Conservation (phyloP, 306 rosid species). For the Corylus avellana region DNA sequence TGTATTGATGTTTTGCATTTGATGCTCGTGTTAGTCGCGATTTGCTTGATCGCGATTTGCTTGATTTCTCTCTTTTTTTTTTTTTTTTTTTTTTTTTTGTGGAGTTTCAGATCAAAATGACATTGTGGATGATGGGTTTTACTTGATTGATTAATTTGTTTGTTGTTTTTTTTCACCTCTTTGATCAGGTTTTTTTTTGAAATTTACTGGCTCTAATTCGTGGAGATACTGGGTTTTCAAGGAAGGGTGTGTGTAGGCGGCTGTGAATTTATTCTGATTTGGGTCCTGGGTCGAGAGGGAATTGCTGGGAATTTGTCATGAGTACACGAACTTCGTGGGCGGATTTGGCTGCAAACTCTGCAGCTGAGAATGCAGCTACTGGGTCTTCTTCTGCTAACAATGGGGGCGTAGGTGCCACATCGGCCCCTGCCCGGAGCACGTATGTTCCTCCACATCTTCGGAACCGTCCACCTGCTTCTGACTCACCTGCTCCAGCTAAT, state of each 20-base stretch:
- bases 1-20: constrained; percentile 4
- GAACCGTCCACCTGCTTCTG: constrained; percentile 50
- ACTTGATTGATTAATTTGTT: background rate
- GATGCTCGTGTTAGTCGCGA: background rate
- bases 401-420: constrained; percentile 30
- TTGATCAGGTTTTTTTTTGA: constrained; percentile 14
- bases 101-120: background rate
- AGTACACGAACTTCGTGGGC: constrained; percentile 92
- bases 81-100: background rate
- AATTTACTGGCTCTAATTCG: constrained; percentile 5
- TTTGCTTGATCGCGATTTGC: background rate
- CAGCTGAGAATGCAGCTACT: constrained; percentile 60
- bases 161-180: background rate
- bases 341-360: constrained; percentile 85
- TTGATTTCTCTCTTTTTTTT: too few relatives aligned
- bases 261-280: background rate
- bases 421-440: constrained; percentile 44
- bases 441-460: constrained; percentile 93
- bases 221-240: constrained; percentile 2
- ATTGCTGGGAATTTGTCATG: constrained; percentile 31
- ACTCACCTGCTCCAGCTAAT: constrained; percentile 43
- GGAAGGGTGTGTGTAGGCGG: background rate
- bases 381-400: constrained; percentile 44
- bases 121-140: background rate
- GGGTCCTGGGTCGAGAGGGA: constrained; percentile 16